Percentiles rank a stretch among this genome's conserved stretches.
These are phyloP conservation scores for Penicillium thymicola DNA, from an alignment of 2,329 filamentous ascomycete species.

Conservation along the genomic window DNA sequence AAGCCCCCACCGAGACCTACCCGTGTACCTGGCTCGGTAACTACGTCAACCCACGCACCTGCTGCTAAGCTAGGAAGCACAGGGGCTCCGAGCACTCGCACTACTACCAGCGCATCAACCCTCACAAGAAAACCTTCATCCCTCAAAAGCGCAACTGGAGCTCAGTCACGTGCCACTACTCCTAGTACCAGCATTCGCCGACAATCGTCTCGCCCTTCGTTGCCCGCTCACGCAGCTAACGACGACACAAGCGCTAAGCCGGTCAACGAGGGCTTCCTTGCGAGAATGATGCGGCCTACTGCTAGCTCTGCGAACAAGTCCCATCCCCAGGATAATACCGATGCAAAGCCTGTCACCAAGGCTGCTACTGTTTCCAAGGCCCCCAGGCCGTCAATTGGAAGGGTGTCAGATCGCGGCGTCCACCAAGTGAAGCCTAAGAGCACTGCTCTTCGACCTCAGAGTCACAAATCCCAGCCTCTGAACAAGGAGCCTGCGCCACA, in stretches of 20 bases:
- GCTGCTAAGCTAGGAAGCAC: slow-evolving; percentile 31
- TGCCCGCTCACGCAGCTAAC: slow-evolving; percentile 27
- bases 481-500: slow-evolving; percentile 5
- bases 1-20: slow-evolving; percentile 42
- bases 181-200: slow-evolving; percentile 28
- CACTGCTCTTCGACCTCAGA: slow-evolving; percentile 18
- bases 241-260: slow-evolving; percentile 35
- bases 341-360: slow-evolving; percentile 40
- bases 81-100: slow-evolving; percentile 27
- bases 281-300: slow-evolving; percentile 52
- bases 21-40: slow-evolving; percentile 41
- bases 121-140: slow-evolving; percentile 39
- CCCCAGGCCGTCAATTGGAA: slow-evolving; percentile 25
- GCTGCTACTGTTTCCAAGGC: slow-evolving; percentile 20
- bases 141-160: slow-evolving; percentile 27
- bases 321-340: slow-evolving; percentile 48
- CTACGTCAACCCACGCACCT: slow-evolving; percentile 42
- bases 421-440: slow-evolving; percentile 17
- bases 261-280: slow-evolving; percentile 47
- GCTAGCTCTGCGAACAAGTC: slow-evolving; percentile 50
- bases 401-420: slow-evolving; percentile 19
- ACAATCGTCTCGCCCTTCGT: slow-evolving; percentile 33
- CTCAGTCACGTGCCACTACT: slow-evolving; percentile 23
- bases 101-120: slow-evolving; percentile 24
- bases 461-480: slow-evolving; percentile 19